Evolutionary conservation across 2,329 filamentous ascomycete species (phyloP).

Genomic region (Aspergillus arachidicola): DNA sequence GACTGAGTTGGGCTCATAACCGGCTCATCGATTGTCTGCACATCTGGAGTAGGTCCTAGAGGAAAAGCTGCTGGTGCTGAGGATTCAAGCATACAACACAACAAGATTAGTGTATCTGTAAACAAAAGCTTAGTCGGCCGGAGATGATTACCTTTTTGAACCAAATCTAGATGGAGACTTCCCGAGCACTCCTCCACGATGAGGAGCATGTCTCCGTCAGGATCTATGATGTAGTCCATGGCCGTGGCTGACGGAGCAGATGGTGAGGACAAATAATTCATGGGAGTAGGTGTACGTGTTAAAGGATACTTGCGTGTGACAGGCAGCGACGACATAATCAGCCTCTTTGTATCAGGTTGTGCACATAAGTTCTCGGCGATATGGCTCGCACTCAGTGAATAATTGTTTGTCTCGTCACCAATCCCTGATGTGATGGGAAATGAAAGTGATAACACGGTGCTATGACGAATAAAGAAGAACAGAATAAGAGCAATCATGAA

Average conservation of each 20-base stretch:
- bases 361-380: not conserved
- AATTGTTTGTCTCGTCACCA: not conserved
- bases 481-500: not conserved
- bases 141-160: not conserved
- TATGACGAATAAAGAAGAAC: not conserved
- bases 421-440: not conserved
- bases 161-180: not conserved
- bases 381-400: not conserved
- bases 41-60: not conserved
- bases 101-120: not conserved
- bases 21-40: not conserved
- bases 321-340: not conserved
- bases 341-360: not conserved
- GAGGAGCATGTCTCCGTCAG: conserved; percentile 9
- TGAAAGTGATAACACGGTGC: not conserved
- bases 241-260: not conserved
- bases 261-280: not conserved
- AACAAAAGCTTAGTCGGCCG: not conserved
- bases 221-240: conserved; percentile 10
- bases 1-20: not conserved
- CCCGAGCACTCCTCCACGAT: not conserved
- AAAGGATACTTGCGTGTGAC: not conserved
- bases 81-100: not conserved
- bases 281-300: not conserved
- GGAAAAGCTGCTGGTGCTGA: not conserved